Percentiles rank a stretch among this genome's conserved stretches.
These are phyloP conservation scores for Wickerhamiella pararugosa DNA, from an alignment of 1,139 yeast genomes.

Conservation along the genomic window DNA sequence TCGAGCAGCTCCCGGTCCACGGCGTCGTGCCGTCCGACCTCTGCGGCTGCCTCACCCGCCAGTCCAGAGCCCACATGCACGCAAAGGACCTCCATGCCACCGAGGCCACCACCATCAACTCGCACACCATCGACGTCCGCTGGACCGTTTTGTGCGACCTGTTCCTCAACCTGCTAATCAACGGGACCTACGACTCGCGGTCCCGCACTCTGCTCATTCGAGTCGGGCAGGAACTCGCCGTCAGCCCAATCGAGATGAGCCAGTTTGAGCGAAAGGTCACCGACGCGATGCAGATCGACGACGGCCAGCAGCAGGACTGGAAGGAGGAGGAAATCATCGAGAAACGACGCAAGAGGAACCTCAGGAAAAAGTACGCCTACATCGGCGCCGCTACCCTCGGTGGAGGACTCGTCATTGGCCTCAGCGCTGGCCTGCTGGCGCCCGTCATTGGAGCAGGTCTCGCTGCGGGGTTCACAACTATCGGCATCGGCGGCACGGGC, in stretches of 20 bases:
- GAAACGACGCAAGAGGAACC: constrained; percentile 48
- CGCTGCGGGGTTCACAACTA: constrained; percentile 92
- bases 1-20: constrained; percentile 71
- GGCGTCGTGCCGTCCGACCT: constrained; percentile 67
- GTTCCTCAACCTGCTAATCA: constrained; percentile 62
- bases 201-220: constrained; percentile 59
- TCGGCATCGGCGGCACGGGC: constrained; percentile 84
- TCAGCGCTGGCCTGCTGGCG: constrained; percentile 89
- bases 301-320: constrained; percentile 56
- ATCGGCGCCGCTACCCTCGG: constrained; percentile 96
- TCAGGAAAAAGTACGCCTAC: constrained; percentile 58
- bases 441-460: constrained; percentile 98
- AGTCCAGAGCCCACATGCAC: not conserved
- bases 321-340: constrained; percentile 60
- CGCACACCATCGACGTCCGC: constrained; percentile 45
- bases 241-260: constrained; percentile 48
- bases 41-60: constrained; percentile 26
- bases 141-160: constrained; percentile 93
- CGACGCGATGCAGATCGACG: constrained; percentile 78
- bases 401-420: constrained; percentile 85
- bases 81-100: constrained; percentile 9
- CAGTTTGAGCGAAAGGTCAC: constrained; percentile 88
- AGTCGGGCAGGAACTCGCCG: constrained; percentile 49
- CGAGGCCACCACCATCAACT: not conserved
- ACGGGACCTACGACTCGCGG: constrained; percentile 79